Evolutionary conservation across 768 basidiomycete species (phyloP), one percentile per base, ranked within the genome.

Genomic region (Tricholoma sp.): DNA sequence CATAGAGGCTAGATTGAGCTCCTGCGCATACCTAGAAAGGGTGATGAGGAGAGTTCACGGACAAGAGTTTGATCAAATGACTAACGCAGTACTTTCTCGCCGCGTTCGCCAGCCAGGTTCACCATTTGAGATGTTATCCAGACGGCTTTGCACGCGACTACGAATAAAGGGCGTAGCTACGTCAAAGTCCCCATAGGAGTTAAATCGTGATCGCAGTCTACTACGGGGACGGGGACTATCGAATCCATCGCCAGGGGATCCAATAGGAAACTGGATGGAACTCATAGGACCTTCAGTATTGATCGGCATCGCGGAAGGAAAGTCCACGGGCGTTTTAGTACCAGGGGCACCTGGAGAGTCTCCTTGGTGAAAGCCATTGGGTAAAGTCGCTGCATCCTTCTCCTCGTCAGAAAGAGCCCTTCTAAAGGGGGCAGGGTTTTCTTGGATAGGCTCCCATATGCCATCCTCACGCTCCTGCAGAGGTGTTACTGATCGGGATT

Each of bases 41-140:
- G 28, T 17, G 37, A 32, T 55, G 13, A 57, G 36, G 58, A 44
- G 57, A 59, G 36, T n/a, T n/a, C n/a, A 18, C 31, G 53, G 18
- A 37, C 50, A 54, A 52, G 36, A 55, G 20, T 50, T 55, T 34
- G 9, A 53, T 34, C 45, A 57, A 57, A 34, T 2, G 4, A 77
- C 91, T 71, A 66, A 94, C 91, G 90, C 91, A 29, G 91, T 93
- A 62, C 92, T 94, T 70, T 95, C 92, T 50, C 91, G 80, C 62
- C 93, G 77, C 10, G 86, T 91, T 51, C 94, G 78, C 94, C 94
- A 96, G 4, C 88, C 89, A 32, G 85, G 77, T 61, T 93, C 90
- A 2, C 77, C 64, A 17, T 68, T 77, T 32, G 73, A 68, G 42
- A 83, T 68, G 54, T 69, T 76, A 59, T 90, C 87, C 50, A 91